A percentile compares a stretch with the other conserved stretches of the same genome.
phyloP scores from a whole-genome alignment of 2,329 filamentous ascomycete species.

The Ceratocystis alfenasii region DNA sequence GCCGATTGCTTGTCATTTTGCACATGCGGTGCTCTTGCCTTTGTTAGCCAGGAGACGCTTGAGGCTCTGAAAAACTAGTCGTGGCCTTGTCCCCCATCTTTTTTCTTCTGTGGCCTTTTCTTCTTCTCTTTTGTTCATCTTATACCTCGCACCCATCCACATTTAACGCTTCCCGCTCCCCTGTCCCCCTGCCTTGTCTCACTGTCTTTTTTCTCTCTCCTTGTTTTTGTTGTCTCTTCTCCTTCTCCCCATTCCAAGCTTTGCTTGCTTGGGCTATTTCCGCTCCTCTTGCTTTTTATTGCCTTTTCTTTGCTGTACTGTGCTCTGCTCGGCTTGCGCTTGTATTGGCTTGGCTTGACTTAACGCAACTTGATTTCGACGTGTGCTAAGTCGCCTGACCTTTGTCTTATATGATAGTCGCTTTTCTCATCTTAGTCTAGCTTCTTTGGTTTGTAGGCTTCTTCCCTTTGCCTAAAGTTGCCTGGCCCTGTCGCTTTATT shows the following conservation, averaged over 20 bases:
- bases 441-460: not conserved
- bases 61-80: not conserved
- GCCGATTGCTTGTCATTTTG: not conserved
- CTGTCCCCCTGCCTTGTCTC: not conserved
- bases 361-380: not conserved
- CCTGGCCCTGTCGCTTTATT: not conserved
- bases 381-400: slow-evolving; percentile 2
- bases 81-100: not conserved
- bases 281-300: not conserved
- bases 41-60: not conserved
- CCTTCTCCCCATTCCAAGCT: not conserved
- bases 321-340: not conserved
- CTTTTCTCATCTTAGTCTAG: slow-evolving; percentile 2
- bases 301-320: not conserved
- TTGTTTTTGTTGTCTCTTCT: not conserved
- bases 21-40: not conserved
- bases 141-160: too few species aligned
- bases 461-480: too few species aligned
- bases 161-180: not conserved
- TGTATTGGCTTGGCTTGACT: not conserved
- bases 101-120: not conserved
- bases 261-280: not conserved
- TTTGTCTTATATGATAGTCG: slow-evolving; percentile 8
- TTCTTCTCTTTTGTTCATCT: not conserved
- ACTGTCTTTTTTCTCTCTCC: not conserved